phyloP scores from a whole-genome alignment of 169 alveolate species.

The Cryptosporidium sp. region DNA sequence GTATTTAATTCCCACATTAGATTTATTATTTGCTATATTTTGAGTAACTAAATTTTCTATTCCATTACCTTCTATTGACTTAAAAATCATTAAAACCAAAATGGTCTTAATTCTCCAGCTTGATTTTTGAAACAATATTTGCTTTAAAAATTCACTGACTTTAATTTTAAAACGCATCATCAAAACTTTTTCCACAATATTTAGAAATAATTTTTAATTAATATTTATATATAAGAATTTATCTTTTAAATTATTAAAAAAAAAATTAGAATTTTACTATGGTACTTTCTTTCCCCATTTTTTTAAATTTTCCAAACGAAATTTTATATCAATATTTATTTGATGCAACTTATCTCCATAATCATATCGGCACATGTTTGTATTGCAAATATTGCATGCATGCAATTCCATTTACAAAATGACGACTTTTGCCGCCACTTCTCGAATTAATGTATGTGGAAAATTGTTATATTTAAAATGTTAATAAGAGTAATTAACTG shows the following conservation, averaged over 20 bases:
- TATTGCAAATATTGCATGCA: conserved; percentile 13
- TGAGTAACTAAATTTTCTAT: not conserved
- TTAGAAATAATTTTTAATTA: not conserved
- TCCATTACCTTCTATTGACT: not conserved
- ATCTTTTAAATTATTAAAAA: too few species aligned
- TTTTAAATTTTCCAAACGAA: not conserved
- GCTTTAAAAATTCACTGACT: not conserved
- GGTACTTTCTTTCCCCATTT: not conserved
- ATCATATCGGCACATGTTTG: not conserved
- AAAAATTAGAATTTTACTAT: too few species aligned
- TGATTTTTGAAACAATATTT: not conserved
- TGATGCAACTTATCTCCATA: not conserved
- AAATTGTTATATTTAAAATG: not conserved
- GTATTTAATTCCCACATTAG: not conserved
- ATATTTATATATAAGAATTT: too few species aligned
- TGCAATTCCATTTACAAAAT: not conserved
- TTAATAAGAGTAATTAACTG: not conserved
- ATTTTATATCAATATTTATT: too few species aligned
- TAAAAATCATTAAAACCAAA: not conserved
- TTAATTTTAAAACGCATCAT: not conserved
- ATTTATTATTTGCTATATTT: not conserved
- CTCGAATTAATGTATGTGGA: not conserved
- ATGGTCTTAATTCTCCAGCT: not conserved
- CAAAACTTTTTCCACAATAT: too few species aligned
- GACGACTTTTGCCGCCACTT: not conserved